These are phyloP conservation scores for Striga asiatica DNA, from an alignment of 257 asterid species.

Conservation along the genomic window DNA sequence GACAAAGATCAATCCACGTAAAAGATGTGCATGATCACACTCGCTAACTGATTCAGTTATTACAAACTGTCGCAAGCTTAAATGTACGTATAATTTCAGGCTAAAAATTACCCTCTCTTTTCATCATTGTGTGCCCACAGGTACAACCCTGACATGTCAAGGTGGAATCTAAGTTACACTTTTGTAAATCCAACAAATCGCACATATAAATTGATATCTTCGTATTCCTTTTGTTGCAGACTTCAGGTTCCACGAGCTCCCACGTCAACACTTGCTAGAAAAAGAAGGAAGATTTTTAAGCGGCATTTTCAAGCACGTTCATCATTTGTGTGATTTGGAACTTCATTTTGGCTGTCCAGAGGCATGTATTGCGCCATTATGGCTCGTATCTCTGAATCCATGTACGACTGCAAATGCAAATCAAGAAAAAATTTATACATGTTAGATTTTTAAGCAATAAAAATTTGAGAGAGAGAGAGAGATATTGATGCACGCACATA, in stretches of 20 bases:
- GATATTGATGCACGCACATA: no score
- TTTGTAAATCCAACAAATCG: constrained; percentile 20
- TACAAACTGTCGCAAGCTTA: constrained; percentile 20
- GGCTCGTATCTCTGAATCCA: constrained; percentile 94
- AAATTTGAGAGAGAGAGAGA: no score
- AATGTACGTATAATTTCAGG: constrained; percentile 4
- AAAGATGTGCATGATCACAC: constrained; percentile 6
- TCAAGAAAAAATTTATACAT: neutral
- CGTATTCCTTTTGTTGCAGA: constrained; percentile 17
- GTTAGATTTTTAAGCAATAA: no score
- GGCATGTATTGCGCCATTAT: constrained; percentile 98
- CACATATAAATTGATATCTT: constrained; percentile 19
- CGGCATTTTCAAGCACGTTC: constrained; percentile 42
- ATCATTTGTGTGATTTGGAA: constrained; percentile 45
- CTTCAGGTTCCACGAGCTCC: constrained; percentile 17
- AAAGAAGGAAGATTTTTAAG: constrained; percentile 6
- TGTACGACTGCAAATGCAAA: constrained; percentile 49
- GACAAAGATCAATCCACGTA: constrained; percentile 12
- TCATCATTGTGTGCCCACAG: constrained; percentile 9
- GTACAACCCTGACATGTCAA: constrained; percentile 12
- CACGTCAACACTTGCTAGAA: constrained; percentile 15
- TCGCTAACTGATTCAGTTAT: constrained; percentile 8
- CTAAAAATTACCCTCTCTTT: constrained; percentile 12
- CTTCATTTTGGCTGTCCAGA: constrained; percentile 66
- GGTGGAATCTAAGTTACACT: constrained; percentile 12